Percentiles rank a stretch among this genome's conserved stretches.
Evolutionary conservation across 2,329 filamentous ascomycete genomes (phyloP).

Genomic region (Epicoccum nigrum): DNA sequence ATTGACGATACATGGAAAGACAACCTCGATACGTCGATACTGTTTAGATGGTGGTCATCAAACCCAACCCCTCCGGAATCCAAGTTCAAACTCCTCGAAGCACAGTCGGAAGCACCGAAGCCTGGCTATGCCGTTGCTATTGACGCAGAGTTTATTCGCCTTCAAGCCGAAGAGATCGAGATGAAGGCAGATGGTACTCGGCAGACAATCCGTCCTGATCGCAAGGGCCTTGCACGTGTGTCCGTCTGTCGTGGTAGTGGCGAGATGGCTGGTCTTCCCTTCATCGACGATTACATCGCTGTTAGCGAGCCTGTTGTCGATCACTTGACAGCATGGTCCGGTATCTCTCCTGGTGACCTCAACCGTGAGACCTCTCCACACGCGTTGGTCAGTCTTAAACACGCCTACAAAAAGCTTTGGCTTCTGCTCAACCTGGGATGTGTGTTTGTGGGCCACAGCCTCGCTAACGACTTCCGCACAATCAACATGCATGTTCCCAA

Average conservation of each 20-base stretch:
- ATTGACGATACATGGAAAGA: conserved; percentile 88
- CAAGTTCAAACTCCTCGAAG: conserved; percentile 66
- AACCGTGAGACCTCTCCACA: conserved; percentile 79
- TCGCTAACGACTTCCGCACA: conserved; percentile 95
- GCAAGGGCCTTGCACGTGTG: conserved; percentile 89
- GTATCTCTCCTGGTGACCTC: conserved; percentile 84
- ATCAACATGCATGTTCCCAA: conserved; percentile 97
- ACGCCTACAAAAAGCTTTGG: conserved; percentile 98
- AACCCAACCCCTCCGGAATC: conserved; percentile 51
- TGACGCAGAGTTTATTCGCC: conserved; percentile 94
- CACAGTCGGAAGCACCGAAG: conserved; percentile 68
- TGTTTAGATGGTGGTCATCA: conserved; percentile 74
- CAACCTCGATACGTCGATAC: conserved; percentile 78
- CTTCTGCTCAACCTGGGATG: conserved; percentile 92
- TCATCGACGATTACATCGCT: conserved; percentile 96
- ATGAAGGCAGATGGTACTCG: conserved; percentile 93
- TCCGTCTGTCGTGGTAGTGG: conserved; percentile 86
- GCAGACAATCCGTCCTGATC: conserved; percentile 88
- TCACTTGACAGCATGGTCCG: conserved; percentile 92
- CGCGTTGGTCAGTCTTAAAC: conserved; percentile 84
- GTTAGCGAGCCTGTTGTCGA: conserved; percentile 92
- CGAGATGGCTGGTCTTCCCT: conserved; percentile 78
- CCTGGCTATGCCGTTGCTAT: conserved; percentile 81
- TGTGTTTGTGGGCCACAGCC: conserved; percentile 89
- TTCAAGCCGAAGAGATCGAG: conserved; percentile 92